These are phyloP conservation scores for Pythium aristosporum DNA, from an alignment of 352 stramenopile genomes.

Conservation along the genomic window DNA sequence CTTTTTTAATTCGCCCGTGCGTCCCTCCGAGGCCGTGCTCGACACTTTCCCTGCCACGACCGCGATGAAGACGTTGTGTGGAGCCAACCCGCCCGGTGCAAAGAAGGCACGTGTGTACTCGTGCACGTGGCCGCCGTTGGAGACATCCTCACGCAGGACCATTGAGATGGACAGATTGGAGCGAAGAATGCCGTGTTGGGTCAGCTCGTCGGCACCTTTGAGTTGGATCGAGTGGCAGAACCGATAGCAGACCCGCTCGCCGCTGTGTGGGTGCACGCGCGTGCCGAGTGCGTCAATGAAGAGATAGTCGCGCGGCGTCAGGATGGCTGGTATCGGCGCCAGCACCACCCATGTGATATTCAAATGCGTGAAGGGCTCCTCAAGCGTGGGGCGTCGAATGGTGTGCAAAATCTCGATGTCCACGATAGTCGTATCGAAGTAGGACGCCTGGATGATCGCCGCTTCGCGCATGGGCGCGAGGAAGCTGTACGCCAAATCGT, in stretches of 20 bases:
- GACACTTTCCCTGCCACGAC: not conserved
- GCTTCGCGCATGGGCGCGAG: conserved; percentile 9
- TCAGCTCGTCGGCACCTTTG: not conserved
- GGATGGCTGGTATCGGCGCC: conserved; percentile 33
- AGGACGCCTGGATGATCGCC: conserved; percentile 20
- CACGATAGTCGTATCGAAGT: conserved; percentile 37
- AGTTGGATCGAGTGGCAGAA: conserved; percentile 45
- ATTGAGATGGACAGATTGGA: conserved; percentile 38
- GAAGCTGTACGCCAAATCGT: conserved; percentile 21
- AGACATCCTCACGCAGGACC: conserved; percentile 36
- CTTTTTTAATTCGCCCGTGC: conserved; percentile 12
- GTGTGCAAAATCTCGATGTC: conserved; percentile 37
- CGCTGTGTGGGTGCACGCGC: conserved; percentile 24
- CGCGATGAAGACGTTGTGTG: conserved; percentile 23
- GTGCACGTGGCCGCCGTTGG: conserved; percentile 31
- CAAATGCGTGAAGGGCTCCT: conserved; percentile 33
- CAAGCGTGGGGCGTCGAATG: conserved; percentile 31
- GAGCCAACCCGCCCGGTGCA: conserved; percentile 35
- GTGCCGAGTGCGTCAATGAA: conserved; percentile 49
- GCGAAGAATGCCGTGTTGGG: conserved; percentile 23
- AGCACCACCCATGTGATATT: conserved; percentile 26
- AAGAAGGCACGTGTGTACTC: conserved; percentile 38
- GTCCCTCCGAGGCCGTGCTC: not conserved
- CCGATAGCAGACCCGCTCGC: conserved; percentile 49
- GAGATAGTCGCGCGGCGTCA: conserved; percentile 38